Evolutionary conservation across 306 rosid genomes (phyloP), one percentile per base, ranked within the genome.

Genomic region (Lathyrus aphaca): DNA sequence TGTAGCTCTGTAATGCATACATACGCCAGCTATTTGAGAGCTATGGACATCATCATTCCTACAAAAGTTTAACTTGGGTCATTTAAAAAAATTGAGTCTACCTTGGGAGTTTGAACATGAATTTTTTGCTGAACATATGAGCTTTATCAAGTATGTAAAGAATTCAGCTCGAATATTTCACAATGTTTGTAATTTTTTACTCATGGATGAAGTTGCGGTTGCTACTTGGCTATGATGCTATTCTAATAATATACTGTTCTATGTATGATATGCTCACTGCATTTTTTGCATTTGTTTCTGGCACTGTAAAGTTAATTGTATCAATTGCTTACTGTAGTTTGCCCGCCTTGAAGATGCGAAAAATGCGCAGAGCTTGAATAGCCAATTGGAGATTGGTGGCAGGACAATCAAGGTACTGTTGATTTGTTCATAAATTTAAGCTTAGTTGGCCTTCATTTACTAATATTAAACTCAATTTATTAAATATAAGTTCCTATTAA

Each of bases 351-450:
- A 94, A 77, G 99, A 94, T 69, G 87, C 99, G 57, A 84, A 90
- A 79, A 94, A 91, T 81, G 81, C 97, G 46, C 86, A 81, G 85
- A 85, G 90, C 84, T 89, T 94, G 85, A 87, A 94, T 81, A 92
- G 97, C 15, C 97, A 90, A 71, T 70, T 94, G 76, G 99, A 94
- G 72, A 94, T 94, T 64, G 97, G 91, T 1, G 91, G 99, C 77
- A 86, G 95, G 78, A 79, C 75, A 27, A 85, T 94, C 76, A 94
- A 88, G 99, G 99, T 94, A 81, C 44, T 65, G 30, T 30, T 45
- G 55, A 9, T 76, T 74, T 68, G 48, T 37, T 49, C 60, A 29
- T 57, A 30, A 8, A 56, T 65, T 61, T 59, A 58, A 65, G 69
- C 39, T 74, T 72, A n/a, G 50, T 49, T 29, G 54, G 19, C 48